Conservation (phyloP, 352 stramenopile genomes). For the Phytophthora fragariae region DNA sequence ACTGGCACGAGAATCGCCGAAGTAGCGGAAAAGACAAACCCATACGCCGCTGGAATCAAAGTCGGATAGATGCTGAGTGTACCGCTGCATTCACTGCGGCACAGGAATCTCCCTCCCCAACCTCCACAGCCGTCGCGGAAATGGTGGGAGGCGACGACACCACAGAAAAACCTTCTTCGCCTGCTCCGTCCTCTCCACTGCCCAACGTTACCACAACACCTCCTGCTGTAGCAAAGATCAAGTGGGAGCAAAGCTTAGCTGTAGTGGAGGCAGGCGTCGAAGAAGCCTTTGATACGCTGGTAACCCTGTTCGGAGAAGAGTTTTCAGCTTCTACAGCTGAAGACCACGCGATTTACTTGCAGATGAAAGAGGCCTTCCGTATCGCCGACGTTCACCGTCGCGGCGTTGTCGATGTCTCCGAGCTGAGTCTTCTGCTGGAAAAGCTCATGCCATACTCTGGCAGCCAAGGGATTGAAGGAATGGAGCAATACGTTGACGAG, state of each 20-base stretch:
- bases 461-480: constrained; percentile 46
- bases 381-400: constrained; percentile 68
- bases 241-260: constrained; percentile 53
- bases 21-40: constrained; percentile 39
- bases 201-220: constrained; percentile 37
- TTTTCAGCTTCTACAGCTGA: constrained; percentile 60
- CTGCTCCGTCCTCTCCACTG: constrained; percentile 26
- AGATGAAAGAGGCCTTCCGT: constrained; percentile 82
- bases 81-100: constrained; percentile 43
- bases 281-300: constrained; percentile 68
- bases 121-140: constrained; percentile 21
- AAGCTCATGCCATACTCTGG: constrained; percentile 68
- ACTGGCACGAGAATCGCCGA: constrained; percentile 64
- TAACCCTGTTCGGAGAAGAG: constrained; percentile 66
- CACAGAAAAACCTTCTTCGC: constrained; percentile 12
- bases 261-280: constrained; percentile 53
- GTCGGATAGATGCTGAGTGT: constrained; percentile 46
- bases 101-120: constrained; percentile 37
- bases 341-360: constrained; percentile 76
- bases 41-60: constrained; percentile 37
- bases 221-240: constrained; percentile 39
- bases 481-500: constrained; percentile 79
- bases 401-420: constrained; percentile 65
- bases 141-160: constrained; percentile 20
- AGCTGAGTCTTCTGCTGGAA: constrained; percentile 67